Evolutionary conservation across 2,329 filamentous ascomycete genomes (phyloP).

Genomic region (Nemania serpens): DNA sequence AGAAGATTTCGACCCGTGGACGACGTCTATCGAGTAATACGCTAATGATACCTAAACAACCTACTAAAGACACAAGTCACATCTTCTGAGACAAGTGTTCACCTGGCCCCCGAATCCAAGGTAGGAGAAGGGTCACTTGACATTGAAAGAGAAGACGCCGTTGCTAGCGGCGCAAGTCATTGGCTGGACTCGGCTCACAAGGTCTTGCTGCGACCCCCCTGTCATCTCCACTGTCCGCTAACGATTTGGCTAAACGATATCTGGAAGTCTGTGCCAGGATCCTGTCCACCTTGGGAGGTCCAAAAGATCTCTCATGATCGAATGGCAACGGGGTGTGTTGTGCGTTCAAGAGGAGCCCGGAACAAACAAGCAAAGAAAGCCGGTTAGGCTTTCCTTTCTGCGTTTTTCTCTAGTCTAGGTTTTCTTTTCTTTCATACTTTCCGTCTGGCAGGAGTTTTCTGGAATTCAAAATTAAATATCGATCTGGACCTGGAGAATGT

Average conservation of each 20-base stretch:
- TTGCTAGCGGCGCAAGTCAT: slow-evolving; percentile 20
- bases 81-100: slow-evolving; percentile 18
- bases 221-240: slow-evolving; percentile 17
- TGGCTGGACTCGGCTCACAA: slow-evolving; percentile 21
- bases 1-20: too few relatives aligned
- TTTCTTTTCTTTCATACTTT: not conserved
- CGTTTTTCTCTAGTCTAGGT: not conserved
- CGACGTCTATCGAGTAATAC: too few relatives aligned
- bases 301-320: slow-evolving; percentile 13
- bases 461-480: not conserved
- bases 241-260: slow-evolving; percentile 21
- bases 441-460: not conserved
- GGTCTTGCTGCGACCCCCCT: slow-evolving; percentile 4
- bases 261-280: slow-evolving; percentile 17
- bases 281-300: not conserved
- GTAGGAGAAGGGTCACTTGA: slow-evolving; percentile 26
- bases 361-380: not conserved
- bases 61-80: slow-evolving; percentile 8
- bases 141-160: slow-evolving; percentile 18
- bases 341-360: not conserved
- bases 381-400: not conserved
- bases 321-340: slow-evolving; percentile 17
- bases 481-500: too few relatives aligned
- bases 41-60: too few relatives aligned
- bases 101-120: slow-evolving; percentile 19